Evolutionary conservation across 805 yeast genomes (phyloP), one percentile per base, ranked within the genome.

Genomic region (Naumovozyma castellii): DNA sequence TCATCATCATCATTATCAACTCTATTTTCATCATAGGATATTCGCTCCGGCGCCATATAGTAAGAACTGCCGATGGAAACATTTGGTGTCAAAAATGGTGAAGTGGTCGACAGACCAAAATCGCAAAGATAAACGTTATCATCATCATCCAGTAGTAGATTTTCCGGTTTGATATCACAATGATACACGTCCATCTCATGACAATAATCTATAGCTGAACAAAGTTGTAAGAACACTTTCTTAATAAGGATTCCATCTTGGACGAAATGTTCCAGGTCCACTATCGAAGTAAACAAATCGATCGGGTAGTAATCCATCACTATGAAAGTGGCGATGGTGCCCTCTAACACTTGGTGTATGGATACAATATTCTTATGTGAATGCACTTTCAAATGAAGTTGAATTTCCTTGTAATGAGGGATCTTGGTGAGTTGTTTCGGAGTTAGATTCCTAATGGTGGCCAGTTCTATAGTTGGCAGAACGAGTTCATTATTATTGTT

Each of bases 131-230:
- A 45, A 71, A 73, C 44, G 80, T 66, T 41, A 65, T 70, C 40
- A 70, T 59, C 41, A 77, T 85, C 51, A 72, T 68, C 54, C 62
- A 88, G 78, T 51, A 92, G 67, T 40, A 92, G 73, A 65, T 92
- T 92, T 61, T 92, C 97, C 5, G 98, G 98, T 66, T 92, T 92
- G 49, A 88, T 76, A 61, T 88, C 97, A 57, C 97, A 84, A 57
- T 88, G 97, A 58, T 80, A 90, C 27, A 90, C 77, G n/a, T 84
- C 82, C 47, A 74, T 75, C 2, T 80, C 70, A 60, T 90, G 97
- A 54, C 94, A 84, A 64, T 80, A 83, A 46, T 76, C 74, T 39
- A 88, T 72, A 5, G 90, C 95, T 44, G 88, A 84, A 34, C 90
- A 68, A 59, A 92, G 72, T 62, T 92, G 97, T 32, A 73, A 54